Conservation (phyloP, 73 alveolate species). For the Paramecium caudatum region DNA sequence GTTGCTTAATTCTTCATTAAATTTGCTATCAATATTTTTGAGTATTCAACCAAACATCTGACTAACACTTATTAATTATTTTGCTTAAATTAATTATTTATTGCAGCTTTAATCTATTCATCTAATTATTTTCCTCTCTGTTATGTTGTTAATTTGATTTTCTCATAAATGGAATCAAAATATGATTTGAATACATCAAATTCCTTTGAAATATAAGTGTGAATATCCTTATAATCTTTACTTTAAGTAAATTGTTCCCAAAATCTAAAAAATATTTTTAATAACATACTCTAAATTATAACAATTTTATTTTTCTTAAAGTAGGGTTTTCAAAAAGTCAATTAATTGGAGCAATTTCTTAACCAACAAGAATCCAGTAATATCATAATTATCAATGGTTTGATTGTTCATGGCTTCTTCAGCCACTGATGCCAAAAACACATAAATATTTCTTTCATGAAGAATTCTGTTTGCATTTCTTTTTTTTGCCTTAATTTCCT, state of each 20-base stretch:
- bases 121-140: conserved; percentile 9
- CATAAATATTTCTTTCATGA: conserved; percentile 76
- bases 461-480: conserved; percentile 75
- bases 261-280: conserved; percentile 10
- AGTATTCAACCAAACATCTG: conserved; percentile 53
- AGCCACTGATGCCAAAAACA: conserved; percentile 77
- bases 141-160: conserved; percentile 8
- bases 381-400: conserved; percentile 61
- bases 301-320: conserved; percentile 68
- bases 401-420: conserved; percentile 77
- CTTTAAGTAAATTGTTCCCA: conserved; percentile 74
- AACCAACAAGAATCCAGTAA: conserved; percentile 70
- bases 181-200: conserved; percentile 72
- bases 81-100: conserved; percentile 36
- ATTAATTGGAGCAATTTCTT: conserved; percentile 68
- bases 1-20: neutral
- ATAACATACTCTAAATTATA: conserved; percentile 60
- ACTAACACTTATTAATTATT: conserved; percentile 58
- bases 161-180: conserved; percentile 72
- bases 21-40: conserved; percentile 26
- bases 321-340: conserved; percentile 58
- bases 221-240: conserved; percentile 72
- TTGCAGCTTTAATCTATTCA: conserved; percentile 59
- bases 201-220: conserved; percentile 72
- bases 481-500: conserved; percentile 73